phyloP scores from a whole-genome alignment of 208 protist species.

The Leptomonas pyrrhocoris region DNA sequence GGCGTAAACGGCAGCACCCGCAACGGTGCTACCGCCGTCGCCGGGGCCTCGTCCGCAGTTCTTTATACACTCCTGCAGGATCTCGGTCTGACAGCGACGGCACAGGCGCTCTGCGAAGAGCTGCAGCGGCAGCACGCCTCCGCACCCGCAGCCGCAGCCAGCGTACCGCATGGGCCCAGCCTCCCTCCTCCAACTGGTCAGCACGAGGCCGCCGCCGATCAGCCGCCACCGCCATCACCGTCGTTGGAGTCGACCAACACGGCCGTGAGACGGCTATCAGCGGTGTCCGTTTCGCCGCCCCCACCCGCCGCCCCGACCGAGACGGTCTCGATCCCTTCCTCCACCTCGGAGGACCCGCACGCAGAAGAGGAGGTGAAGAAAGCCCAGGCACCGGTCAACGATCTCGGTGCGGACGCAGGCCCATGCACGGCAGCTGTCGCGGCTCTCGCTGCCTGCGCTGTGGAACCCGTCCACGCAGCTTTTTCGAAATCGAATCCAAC shows the following conservation, averaged over 20 bases:
- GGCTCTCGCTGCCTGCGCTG: constrained; percentile 18
- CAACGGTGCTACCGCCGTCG: not conserved
- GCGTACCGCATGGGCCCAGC: not conserved
- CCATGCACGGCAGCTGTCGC: constrained; percentile 3
- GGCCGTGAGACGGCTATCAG: not conserved
- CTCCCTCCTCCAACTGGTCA: no score
- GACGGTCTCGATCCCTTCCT: not conserved
- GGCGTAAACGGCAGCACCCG: not conserved
- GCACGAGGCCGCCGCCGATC: not conserved
- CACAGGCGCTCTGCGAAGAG: constrained; percentile 51
- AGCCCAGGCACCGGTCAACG: not conserved
- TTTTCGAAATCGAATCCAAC: not conserved
- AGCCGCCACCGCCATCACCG: not conserved
- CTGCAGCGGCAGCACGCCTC: constrained; percentile 23
- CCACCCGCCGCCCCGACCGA: not conserved
- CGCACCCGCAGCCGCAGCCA: not conserved
- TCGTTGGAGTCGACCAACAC: constrained; percentile 2
- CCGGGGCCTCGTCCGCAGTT: constrained; percentile 21
- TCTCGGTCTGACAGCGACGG: constrained; percentile 58
- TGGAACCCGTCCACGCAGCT: constrained; percentile 12
- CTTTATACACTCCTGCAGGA: constrained; percentile 52
- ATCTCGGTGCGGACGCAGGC: not conserved
- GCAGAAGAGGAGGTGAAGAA: not conserved
- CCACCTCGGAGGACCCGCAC: not conserved
- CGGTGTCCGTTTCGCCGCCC: not conserved